A percentile compares a stretch with the other conserved stretches of the same genome.
phyloP scores from a whole-genome alignment of 176 grass and related monocot species.

The Musa beccarii region DNA sequence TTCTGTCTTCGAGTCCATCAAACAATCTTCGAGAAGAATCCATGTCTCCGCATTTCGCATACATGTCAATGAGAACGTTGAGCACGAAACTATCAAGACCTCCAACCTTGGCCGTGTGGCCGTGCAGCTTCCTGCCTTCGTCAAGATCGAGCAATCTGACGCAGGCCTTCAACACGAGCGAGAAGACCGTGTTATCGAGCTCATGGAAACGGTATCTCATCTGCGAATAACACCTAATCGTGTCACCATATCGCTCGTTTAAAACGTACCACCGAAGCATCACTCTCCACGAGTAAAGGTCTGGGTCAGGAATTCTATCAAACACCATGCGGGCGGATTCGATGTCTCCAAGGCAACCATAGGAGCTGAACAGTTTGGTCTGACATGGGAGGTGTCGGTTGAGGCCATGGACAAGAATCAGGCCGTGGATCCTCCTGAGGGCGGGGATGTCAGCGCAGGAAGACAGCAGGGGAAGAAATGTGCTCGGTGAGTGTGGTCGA shows the following conservation, averaged over 20 bases:
- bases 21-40: constrained; percentile 33
- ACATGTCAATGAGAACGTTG: constrained; percentile 48
- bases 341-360: constrained; percentile 33
- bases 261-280: constrained; percentile 27
- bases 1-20: constrained; percentile 23
- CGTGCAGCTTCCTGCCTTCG: constrained; percentile 43
- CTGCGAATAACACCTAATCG: constrained; percentile 22
- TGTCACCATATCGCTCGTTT: constrained; percentile 23
- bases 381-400: constrained; percentile 13
- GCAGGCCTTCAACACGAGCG: constrained; percentile 50
- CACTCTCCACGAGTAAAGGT: constrained; percentile 41
- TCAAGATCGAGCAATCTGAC: constrained; percentile 25
- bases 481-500: constrained; percentile 8
- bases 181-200: constrained; percentile 36
- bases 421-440: constrained; percentile 38
- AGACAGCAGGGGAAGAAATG: constrained; percentile 28
- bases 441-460: constrained; percentile 27
- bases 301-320: constrained; percentile 34
- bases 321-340: constrained; percentile 47
- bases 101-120: constrained; percentile 27
- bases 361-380: constrained; percentile 66
- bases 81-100: constrained; percentile 37
- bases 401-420: constrained; percentile 26
- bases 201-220: constrained; percentile 17
- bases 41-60: constrained; percentile 37